A percentile compares a stretch with the other conserved stretches of the same genome.
phyloP scores from a whole-genome alignment of 345 rosid genomes.

The Cardamine resedifolia region DNA sequence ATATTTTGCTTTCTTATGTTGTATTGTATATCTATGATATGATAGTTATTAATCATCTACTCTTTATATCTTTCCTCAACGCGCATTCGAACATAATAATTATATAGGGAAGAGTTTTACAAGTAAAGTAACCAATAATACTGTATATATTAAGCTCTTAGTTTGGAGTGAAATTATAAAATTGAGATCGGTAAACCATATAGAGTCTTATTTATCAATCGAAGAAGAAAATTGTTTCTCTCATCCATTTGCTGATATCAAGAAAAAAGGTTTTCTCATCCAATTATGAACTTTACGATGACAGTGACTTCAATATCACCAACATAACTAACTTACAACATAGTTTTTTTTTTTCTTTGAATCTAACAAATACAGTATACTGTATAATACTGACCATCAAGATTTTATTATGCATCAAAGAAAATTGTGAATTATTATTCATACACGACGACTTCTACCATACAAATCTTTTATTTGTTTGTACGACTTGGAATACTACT shows the following conservation, averaged over 20 bases:
- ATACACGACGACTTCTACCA: not conserved
- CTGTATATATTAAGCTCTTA: not conserved
- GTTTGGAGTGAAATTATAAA: not conserved
- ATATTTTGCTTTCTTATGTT: not conserved
- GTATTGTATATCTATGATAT: conserved; percentile 9
- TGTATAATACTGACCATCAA: not conserved
- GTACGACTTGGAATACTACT: not conserved
- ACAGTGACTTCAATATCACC: not conserved
- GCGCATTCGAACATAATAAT: not conserved
- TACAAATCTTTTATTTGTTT: not conserved
- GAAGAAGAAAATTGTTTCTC: too few species aligned
- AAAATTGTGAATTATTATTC: not conserved
- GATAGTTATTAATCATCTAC: not conserved
- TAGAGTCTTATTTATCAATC: too few species aligned
- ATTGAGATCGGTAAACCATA: not conserved
- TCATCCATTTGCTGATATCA: not conserved
- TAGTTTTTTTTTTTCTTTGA: not conserved
- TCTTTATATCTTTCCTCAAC: not conserved
- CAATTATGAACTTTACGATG: too few species aligned
- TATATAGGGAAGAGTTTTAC: not conserved
- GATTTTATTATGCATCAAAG: not conserved
- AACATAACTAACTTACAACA: not conserved
- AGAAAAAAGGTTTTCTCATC: not conserved
- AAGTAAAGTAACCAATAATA: not conserved
- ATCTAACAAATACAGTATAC: not conserved